A percentile compares a stretch with the other conserved stretches of the same genome.
Conservation (phyloP, 257 asterid genomes). For the Forsythia suspensa region DNA sequence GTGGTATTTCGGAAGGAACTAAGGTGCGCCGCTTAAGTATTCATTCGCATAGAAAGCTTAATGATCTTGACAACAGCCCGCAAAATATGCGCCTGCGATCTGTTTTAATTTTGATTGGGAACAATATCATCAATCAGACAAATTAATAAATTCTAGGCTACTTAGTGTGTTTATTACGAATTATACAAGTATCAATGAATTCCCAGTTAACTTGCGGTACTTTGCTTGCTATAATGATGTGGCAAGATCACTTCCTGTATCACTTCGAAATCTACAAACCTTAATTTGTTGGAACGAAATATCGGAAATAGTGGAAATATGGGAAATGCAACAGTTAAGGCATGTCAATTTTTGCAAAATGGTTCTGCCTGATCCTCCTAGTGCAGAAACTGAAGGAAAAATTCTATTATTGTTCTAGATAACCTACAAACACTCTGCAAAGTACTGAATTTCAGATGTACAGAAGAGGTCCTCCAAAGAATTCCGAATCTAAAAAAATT, state of each 20-base stretch:
- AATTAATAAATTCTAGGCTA: background rate
- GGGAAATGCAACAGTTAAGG: slow-evolving; percentile 21
- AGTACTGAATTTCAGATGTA: background rate
- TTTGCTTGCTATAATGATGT: background rate
- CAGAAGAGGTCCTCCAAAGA: background rate
- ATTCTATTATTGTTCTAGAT: background rate
- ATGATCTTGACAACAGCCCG: no score
- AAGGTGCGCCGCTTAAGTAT: background rate
- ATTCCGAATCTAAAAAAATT: slow-evolving; percentile 14
- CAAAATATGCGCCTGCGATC: slow-evolving; percentile 3
- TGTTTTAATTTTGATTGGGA: slow-evolving; percentile 2
- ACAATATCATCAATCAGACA: no score
- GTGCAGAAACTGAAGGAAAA: background rate
- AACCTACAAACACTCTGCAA: slow-evolving; percentile 11
- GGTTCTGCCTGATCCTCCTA: background rate
- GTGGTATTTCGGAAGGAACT: background rate
- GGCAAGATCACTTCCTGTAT: background rate
- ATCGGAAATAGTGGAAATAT: slow-evolving; percentile 2
- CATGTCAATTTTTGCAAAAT: slow-evolving; percentile 14
- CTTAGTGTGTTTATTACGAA: slow-evolving; percentile 14
- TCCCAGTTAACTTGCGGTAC: slow-evolving; percentile 18
- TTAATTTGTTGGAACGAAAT: slow-evolving; percentile 8
- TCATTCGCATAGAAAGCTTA: background rate
- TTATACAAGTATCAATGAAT: slow-evolving; percentile 6
- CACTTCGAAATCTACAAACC: slow-evolving; percentile 19